phyloP scores from a whole-genome alignment of 345 rosid genomes.

The Populus simonii region DNA sequence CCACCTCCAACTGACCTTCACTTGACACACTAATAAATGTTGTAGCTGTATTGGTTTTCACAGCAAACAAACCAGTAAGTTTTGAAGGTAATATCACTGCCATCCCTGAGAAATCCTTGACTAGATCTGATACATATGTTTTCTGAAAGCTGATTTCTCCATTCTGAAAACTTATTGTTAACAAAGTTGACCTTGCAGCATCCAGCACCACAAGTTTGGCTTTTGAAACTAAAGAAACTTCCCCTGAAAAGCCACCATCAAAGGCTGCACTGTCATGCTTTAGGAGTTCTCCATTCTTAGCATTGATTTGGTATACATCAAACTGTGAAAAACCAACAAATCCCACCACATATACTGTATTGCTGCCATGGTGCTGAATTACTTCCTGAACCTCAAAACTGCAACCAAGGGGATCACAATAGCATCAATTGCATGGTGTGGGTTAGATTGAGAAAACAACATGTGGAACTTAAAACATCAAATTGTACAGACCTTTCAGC shows the following conservation, averaged over 20 bases:
- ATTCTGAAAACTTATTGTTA: slow-evolving; percentile 47
- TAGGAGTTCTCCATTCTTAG: slow-evolving; percentile 65
- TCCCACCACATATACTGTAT: slow-evolving; percentile 56
- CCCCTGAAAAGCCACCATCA: slow-evolving; percentile 73
- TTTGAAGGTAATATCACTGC: slow-evolving; percentile 57
- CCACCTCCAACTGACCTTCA: slow-evolving; percentile 65
- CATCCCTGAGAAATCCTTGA: slow-evolving; percentile 45
- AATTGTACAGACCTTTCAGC: slow-evolving; percentile 61
- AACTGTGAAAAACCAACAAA: slow-evolving; percentile 58
- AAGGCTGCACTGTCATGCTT: slow-evolving; percentile 52
- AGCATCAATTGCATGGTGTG: slow-evolving; percentile 11
- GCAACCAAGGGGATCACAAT: slow-evolving; percentile 26
- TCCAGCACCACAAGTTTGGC: slow-evolving; percentile 67
- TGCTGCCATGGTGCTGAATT: slow-evolving; percentile 56
- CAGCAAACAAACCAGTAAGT: slow-evolving; percentile 53
- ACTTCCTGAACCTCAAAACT: slow-evolving; percentile 79
- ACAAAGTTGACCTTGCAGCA: slow-evolving; percentile 54
- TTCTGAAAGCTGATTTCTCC: slow-evolving; percentile 54
- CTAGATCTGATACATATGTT: slow-evolving; percentile 55
- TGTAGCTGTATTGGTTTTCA: slow-evolving; percentile 40
- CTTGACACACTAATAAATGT: slow-evolving; percentile 49
- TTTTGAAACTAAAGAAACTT: slow-evolving; percentile 57
- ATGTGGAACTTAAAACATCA: slow-evolving; percentile 5
- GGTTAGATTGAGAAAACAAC: not conserved
- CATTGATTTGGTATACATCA: slow-evolving; percentile 59